Base-by-base conservation (phyloP, 495 filamentous ascomycete species). In the Durotheca rogersii region DNA sequence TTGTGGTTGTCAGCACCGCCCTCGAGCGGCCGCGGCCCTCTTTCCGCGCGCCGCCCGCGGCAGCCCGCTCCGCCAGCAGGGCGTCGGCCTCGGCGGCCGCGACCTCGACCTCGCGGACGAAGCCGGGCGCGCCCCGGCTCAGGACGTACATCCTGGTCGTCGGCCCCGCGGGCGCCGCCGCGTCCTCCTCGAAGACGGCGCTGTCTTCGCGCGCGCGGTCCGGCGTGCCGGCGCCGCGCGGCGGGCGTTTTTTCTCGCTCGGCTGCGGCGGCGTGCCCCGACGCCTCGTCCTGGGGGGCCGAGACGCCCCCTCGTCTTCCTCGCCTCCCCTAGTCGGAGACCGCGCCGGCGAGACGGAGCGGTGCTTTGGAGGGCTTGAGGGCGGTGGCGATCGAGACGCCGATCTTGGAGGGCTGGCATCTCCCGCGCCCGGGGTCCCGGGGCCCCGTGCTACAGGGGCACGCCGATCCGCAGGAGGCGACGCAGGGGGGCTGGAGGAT, bases 401-500 rank as follows among this genome's bases (percentile, higher is more conserved):
- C 16, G 20, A 19, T 1, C 6, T 17, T 27, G 31, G 17, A 17
- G 15, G 9, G 15, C 9, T 30, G 2, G 25, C 16, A 33, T 32
- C 39, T 43, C 7, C 11, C 11, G 7, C n/a, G 12, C 23, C 23
- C 4, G 1, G 15, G 7, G 27, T 12, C 12, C 21, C 23, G 3
- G 15, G n/a, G n/a, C n/a, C 4, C 7, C 16, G 18, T 11, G n/a
- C 51, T 19, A 60, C 12, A 44, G 42, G 15, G 25, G 52, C 15
- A 56, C 12, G 10, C 42, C 23, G 17, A 49, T 16, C 14, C 50
- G 51, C 15, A 41, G 35, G 14, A 62, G 66, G 47, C 47, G 66
- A 58, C 48, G 59, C 33, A 47, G 56, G 53, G 12, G 74, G 73
- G 44, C 72, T 76, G 38, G 73, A 76, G 20, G 67, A 65, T 58